phyloP scores from a whole-genome alignment of 805 yeast species.

The Candida ulmi region DNA sequence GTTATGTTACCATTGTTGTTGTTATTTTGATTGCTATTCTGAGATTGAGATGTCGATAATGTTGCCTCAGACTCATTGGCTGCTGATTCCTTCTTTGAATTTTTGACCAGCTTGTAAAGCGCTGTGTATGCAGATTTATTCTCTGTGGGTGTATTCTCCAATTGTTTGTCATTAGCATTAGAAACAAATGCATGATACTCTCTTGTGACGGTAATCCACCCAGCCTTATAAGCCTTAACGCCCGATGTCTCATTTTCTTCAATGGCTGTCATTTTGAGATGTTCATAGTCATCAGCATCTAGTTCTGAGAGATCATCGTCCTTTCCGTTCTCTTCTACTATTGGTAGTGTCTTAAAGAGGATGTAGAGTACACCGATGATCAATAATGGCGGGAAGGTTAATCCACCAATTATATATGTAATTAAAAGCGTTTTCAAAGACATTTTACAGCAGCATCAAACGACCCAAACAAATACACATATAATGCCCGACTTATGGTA shows the following conservation, averaged over 20 bases:
- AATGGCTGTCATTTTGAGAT: slow-evolving; percentile 55
- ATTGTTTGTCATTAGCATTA: slow-evolving; percentile 31
- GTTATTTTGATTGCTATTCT: too few relatives aligned
- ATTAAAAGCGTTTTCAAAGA: slow-evolving; percentile 22
- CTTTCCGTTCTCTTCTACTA: slow-evolving; percentile 1
- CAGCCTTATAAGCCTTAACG: slow-evolving; percentile 56
- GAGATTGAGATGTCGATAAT: slow-evolving; percentile 4
- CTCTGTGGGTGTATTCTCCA: slow-evolving; percentile 19
- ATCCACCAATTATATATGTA: slow-evolving; percentile 69
- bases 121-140: slow-evolving; percentile 54
- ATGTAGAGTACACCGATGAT: slow-evolving; percentile 34
- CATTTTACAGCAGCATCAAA: too few relatives aligned
- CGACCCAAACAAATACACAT: too few relatives aligned
- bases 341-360: slow-evolving; percentile 30
- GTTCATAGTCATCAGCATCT: slow-evolving; percentile 24
- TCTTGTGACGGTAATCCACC: slow-evolving; percentile 82
- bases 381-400: slow-evolving; percentile 68
- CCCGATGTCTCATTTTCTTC: slow-evolving; percentile 59
- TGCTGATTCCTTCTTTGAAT: slow-evolving; percentile 14
- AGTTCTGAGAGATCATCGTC: slow-evolving; percentile 21
- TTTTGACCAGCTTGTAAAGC: slow-evolving; percentile 50
- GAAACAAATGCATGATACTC: slow-evolving; percentile 53
- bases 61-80: slow-evolving; percentile 6
- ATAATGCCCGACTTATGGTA: neutral
- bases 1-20: slow-evolving; percentile 18